Evolutionary conservation across 805 yeast genomes (phyloP).

Genomic region (Saccharomyces jurei): DNA sequence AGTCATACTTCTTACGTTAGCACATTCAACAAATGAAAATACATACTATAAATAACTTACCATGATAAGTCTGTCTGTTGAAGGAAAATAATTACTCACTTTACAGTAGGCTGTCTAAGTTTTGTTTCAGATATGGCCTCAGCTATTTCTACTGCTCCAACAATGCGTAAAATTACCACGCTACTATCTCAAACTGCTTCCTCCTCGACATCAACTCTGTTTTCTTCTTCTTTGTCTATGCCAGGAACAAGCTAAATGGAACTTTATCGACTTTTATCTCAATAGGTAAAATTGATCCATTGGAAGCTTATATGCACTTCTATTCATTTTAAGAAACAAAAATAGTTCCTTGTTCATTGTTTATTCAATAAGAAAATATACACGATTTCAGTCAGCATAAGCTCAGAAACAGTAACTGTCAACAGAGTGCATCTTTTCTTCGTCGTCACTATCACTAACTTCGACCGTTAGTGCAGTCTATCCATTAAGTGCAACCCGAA

Average conservation of each 20-base stretch:
- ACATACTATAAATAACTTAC: no score
- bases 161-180: conserved; percentile 7
- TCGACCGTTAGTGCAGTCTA: conserved; percentile 1
- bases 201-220: conserved; percentile 15
- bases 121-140: background rate
- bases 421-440: conserved; percentile 1
- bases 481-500: background rate
- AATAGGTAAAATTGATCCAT: conserved; percentile 26
- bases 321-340: conserved; percentile 25
- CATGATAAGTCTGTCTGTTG: no score
- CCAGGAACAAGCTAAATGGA: conserved; percentile 16
- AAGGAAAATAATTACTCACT: no score
- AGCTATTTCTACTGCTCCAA: background rate
- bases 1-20: no score
- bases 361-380: conserved; percentile 13
- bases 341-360: conserved; percentile 27
- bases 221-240: conserved; percentile 7
- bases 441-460: background rate
- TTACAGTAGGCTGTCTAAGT: background rate
- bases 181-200: conserved; percentile 9
- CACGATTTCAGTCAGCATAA: background rate
- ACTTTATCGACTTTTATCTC: conserved; percentile 28
- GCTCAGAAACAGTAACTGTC: background rate
- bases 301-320: conserved; percentile 24
- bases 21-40: no score